phyloP scores from a whole-genome alignment of 1,139 yeast genomes.

The Keqinozyma sinolaborantium region DNA sequence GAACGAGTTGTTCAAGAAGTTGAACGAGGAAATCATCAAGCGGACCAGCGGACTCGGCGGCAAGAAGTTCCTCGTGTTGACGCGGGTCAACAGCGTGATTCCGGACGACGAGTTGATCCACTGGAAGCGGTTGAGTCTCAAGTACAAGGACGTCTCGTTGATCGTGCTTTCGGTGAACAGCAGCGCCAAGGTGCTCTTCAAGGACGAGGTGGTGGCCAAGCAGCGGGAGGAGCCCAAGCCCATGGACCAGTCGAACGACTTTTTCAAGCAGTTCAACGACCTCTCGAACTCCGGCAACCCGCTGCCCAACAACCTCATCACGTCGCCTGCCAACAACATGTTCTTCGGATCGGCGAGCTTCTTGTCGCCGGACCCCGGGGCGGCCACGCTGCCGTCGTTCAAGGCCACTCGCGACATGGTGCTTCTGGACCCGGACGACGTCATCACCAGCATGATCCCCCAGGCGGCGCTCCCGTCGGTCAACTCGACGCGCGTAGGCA shows the following conservation, averaged over 20 bases:
- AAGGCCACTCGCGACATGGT: conserved; percentile 27
- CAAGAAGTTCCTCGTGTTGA: conserved; percentile 60
- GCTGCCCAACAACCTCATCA: conserved; percentile 25
- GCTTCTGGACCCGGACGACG: conserved; percentile 50
- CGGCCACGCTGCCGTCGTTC: conserved; percentile 1
- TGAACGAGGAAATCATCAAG: conserved; percentile 31
- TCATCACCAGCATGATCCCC: conserved; percentile 62
- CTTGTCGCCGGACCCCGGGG: conserved; percentile 30
- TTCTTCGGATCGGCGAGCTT: conserved; percentile 20
- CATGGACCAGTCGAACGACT: conserved; percentile 9
- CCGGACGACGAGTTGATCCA: conserved; percentile 79
- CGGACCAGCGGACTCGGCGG: conserved; percentile 40
- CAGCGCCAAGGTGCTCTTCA: conserved; percentile 54
- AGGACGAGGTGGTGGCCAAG: conserved; percentile 2
- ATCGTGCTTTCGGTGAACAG: conserved; percentile 73
- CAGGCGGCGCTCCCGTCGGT: conserved; percentile 60
- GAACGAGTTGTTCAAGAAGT: conserved; percentile 30
- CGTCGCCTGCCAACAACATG: conserved; percentile 24
- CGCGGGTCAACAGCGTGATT: conserved; percentile 66
- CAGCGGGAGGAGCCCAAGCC: conserved; percentile 1
- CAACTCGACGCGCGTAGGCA: conserved; percentile 66
- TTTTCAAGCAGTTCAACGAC: conserved; percentile 13
- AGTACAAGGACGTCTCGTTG: conserved; percentile 59
- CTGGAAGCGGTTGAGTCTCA: conserved; percentile 66
- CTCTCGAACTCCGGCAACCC: conserved; percentile 19